phyloP scores from a whole-genome alignment of 805 yeast species.

The Wickerhamiella siamensis region DNA sequence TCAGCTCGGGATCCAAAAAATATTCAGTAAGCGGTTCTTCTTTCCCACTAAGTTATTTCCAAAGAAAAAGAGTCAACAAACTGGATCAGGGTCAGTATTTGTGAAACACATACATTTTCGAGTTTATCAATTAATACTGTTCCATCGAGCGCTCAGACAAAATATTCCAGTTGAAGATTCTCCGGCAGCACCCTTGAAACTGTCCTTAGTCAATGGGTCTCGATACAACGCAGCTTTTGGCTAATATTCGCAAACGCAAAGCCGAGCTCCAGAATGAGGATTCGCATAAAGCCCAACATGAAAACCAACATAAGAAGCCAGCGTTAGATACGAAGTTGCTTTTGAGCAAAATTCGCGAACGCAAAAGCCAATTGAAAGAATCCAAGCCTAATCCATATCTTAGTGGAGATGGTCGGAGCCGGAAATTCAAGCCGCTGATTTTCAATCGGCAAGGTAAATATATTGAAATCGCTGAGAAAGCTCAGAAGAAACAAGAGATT shows the following conservation, averaged over 20 bases:
- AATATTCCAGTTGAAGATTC: no score
- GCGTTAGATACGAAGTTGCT: not conserved
- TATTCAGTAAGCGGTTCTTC: no score
- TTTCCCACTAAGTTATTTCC: no score
- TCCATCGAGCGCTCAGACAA: no score
- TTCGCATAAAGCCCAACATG: not conserved
- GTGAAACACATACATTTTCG: no score
- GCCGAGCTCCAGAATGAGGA: no score
- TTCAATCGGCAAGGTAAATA: slow-evolving; percentile 55
- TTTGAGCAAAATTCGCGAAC: slow-evolving; percentile 1
- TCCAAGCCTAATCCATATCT: slow-evolving; percentile 13
- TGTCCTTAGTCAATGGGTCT: no score
- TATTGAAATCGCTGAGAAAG: slow-evolving; percentile 37
- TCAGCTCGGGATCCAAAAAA: no score
- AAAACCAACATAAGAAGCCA: slow-evolving; percentile 6
- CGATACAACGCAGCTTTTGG: slow-evolving; percentile 13
- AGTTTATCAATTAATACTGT: no score
- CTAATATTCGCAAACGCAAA: slow-evolving; percentile 14
- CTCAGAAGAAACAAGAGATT: slow-evolving; percentile 29
- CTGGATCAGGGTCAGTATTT: no score
- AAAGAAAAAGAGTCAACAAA: no score
- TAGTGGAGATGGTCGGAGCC: slow-evolving; percentile 10
- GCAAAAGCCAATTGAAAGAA: slow-evolving; percentile 1
- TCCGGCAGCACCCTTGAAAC: no score
- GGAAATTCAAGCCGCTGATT: slow-evolving; percentile 26